Evolutionary conservation across 164 flowering plant genomes (phyloP).

Genomic region (Aristolochia californica): DNA sequence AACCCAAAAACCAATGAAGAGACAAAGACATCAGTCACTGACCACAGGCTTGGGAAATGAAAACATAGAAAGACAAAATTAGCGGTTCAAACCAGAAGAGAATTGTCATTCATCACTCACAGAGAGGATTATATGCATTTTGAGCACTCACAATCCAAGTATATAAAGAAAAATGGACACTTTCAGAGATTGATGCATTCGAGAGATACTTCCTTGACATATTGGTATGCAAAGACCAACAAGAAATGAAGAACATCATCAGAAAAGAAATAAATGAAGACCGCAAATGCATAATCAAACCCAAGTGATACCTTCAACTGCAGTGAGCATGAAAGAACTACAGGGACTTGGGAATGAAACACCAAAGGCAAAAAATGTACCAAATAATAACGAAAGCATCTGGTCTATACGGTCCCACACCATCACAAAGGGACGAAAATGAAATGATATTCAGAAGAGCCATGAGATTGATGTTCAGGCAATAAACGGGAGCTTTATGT

Average conservation of each 20-base stretch:
- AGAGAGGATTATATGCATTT: no score
- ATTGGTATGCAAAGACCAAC: background rate
- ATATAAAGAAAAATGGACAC: background rate
- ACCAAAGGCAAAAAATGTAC: constrained; percentile 1
- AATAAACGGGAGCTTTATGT: constrained; percentile 5
- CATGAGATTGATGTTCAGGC: constrained; percentile 2
- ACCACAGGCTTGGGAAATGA: no score
- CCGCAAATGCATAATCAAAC: background rate
- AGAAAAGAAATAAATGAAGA: background rate
- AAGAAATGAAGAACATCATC: background rate
- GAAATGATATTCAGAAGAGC: constrained; percentile 8
- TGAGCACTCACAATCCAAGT: no score
- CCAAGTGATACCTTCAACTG: constrained; percentile 2
- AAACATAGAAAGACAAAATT: no score
- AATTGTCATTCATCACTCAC: no score
- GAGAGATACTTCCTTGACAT: background rate
- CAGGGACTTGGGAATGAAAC: constrained; percentile 1
- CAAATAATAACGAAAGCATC: constrained; percentile 4
- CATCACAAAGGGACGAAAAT: constrained; percentile 5
- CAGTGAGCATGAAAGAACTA: background rate
- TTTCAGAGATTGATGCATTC: background rate
- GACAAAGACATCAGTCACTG: no score
- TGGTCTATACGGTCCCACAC: constrained; percentile 6
- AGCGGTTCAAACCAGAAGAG: no score
- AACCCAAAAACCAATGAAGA: no score